Conservation (phyloP, 441 rosid genomes). For the Aquilaria agallochum region DNA sequence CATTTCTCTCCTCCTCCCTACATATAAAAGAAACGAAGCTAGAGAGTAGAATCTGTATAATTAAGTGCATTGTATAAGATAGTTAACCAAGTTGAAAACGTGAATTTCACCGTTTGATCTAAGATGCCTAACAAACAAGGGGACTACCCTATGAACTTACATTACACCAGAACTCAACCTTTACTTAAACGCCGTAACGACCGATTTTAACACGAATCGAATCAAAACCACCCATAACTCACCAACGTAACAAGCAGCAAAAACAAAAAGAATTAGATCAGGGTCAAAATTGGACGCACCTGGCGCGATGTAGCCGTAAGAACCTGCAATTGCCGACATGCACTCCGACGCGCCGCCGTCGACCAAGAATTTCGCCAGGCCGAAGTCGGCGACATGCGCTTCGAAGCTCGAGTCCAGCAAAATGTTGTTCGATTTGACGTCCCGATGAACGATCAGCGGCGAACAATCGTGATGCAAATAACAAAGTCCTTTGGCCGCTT, state of each 20-base stretch:
- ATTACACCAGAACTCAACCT: too few relatives aligned
- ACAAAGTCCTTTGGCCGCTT: conserved; percentile 50
- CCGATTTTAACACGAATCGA: too few relatives aligned
- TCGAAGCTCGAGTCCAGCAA: conserved; percentile 42
- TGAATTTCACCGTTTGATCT: too few relatives aligned
- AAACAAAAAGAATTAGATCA: not conserved
- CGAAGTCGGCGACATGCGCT: conserved; percentile 51
- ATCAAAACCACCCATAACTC: not conserved
- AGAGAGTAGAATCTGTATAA: too few relatives aligned
- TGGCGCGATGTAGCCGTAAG: conserved; percentile 54
- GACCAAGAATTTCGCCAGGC: conserved; percentile 40
- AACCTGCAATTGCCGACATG: conserved; percentile 51
- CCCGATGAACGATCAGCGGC: conserved; percentile 47
- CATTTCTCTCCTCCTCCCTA: too few relatives aligned
- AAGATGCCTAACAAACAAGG: too few relatives aligned
- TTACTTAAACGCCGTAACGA: too few relatives aligned
- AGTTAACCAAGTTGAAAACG: too few relatives aligned
- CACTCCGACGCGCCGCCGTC: conserved; percentile 44
- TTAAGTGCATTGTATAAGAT: too few relatives aligned
- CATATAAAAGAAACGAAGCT: too few relatives aligned
- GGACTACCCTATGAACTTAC: too few relatives aligned
- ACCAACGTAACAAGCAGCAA: too few relatives aligned
- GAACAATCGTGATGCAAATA: conserved; percentile 60
- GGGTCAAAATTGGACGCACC: conserved; percentile 19
- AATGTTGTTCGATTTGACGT: conserved; percentile 50